Percentiles rank a stretch among this genome's conserved stretches.
Evolutionary conservation across 75 land plant genomes (phyloP).

Genomic region (Isoetes taiwanensis): DNA sequence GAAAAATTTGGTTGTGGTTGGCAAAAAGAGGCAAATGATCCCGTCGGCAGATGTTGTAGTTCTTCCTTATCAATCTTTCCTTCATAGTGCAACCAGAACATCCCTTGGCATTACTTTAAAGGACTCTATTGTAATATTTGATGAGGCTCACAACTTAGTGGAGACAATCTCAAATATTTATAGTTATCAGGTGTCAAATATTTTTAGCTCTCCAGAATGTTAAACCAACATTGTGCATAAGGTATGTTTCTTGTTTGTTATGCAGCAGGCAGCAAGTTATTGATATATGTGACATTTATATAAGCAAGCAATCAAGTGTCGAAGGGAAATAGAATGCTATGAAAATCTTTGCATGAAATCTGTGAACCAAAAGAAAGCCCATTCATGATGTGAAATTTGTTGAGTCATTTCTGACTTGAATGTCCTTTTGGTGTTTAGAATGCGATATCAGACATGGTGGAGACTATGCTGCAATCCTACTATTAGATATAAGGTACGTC

Average conservation of each 20-base stretch:
- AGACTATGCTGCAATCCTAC: slow-evolving; percentile 86
- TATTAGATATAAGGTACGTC: slow-evolving; percentile 75
- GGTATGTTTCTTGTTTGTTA: no score
- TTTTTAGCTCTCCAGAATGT: no score
- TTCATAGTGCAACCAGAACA: slow-evolving; percentile 67
- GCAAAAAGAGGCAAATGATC: slow-evolving; percentile 44
- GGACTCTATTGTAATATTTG: slow-evolving; percentile 65
- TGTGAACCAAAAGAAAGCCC: slow-evolving; percentile 90
- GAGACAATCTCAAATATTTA: slow-evolving; percentile 78
- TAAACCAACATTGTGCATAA: slow-evolving; percentile 88
- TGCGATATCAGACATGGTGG: slow-evolving; percentile 75
- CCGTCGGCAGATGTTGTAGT: slow-evolving; percentile 71
- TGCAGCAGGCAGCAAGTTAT: no score
- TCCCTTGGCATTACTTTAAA: slow-evolving; percentile 74
- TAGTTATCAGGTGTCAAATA: slow-evolving; percentile 65
- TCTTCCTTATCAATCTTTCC: slow-evolving; percentile 89
- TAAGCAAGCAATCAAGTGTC: no score
- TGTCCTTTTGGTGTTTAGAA: no score
- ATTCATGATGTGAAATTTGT: no score
- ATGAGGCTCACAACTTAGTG: slow-evolving; percentile 94
- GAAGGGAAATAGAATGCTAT: slow-evolving; percentile 75
- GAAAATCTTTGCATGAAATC: slow-evolving; percentile 99
- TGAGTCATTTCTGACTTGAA: no score
- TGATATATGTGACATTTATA: no score
- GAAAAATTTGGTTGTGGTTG: slow-evolving; percentile 82